phyloP scores from a whole-genome alignment of 2,329 filamentous ascomycete genomes.

The Talaromyces rugulosus region DNA sequence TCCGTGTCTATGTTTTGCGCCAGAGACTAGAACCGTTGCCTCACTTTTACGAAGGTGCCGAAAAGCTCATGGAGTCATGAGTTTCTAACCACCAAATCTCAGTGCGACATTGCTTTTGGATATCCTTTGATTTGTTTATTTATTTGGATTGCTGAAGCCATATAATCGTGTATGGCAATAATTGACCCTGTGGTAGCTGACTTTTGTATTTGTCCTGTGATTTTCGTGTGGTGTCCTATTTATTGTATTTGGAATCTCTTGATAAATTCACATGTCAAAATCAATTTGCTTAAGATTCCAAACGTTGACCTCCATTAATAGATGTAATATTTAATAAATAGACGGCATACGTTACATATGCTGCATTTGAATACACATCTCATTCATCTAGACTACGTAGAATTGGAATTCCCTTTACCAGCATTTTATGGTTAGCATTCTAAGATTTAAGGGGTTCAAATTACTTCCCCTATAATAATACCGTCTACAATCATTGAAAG shows the following conservation, averaged over 20 bases:
- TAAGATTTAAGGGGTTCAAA: too few species aligned
- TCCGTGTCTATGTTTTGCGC: slow-evolving; percentile 36
- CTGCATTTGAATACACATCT: too few species aligned
- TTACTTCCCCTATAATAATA: too few species aligned
- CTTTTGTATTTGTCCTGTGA: neutral
- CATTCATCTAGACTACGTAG: too few species aligned
- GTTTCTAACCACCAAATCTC: neutral
- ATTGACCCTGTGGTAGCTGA: neutral
- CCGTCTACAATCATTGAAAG: too few species aligned
- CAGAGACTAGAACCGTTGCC: slow-evolving; percentile 32
- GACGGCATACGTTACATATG: neutral
- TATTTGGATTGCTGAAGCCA: neutral
- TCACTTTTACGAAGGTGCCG: slow-evolving; percentile 29
- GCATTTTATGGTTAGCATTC: too few species aligned
- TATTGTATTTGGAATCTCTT: neutral
- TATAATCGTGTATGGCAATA: neutral
- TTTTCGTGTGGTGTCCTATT: neutral
- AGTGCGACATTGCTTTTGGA: neutral
- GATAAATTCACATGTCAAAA: neutral
- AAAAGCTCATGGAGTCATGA: slow-evolving; percentile 17
- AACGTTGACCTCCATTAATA: neutral
- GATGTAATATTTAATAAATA: neutral
- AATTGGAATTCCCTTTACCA: too few species aligned
- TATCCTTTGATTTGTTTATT: too few species aligned
- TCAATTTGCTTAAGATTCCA: neutral